phyloP scores from a whole-genome alignment of 2,329 filamentous ascomycete species.

The Aspergillus spinulosporus region DNA sequence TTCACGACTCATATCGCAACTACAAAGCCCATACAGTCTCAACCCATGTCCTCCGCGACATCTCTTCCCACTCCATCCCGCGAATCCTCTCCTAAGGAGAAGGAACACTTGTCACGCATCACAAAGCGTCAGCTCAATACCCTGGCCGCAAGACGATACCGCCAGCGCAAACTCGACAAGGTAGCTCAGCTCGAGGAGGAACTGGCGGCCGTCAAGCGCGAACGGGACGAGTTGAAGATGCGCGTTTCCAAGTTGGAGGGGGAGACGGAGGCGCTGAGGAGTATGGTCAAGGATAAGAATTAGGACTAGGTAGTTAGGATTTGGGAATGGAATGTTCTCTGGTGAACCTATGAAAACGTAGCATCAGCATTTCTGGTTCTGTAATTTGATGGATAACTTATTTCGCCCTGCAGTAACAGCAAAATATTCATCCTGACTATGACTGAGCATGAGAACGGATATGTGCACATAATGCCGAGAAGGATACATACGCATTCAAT shows the following conservation, averaged over 20 bases:
- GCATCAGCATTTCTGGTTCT: not conserved
- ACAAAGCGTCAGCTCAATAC: slow-evolving; percentile 40
- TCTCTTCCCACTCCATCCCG: slow-evolving; percentile 6
- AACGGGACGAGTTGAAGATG: slow-evolving; percentile 39
- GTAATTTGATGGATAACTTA: no score
- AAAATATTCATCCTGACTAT: no score
- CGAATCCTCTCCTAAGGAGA: slow-evolving; percentile 15
- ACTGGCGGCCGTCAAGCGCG: slow-evolving; percentile 32
- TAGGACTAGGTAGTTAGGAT: not conserved
- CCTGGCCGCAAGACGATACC: slow-evolving; percentile 38
- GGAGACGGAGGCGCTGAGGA: slow-evolving; percentile 36
- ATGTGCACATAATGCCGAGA: no score
- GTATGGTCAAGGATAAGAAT: slow-evolving; percentile 21
- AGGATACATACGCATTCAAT: no score
- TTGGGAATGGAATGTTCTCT: not conserved
- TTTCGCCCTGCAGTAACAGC: no score
- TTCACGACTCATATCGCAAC: not conserved
- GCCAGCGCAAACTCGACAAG: slow-evolving; percentile 37
- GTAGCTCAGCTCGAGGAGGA: slow-evolving; percentile 36
- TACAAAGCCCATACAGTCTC: not conserved
- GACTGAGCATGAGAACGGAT: no score
- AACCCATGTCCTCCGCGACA: slow-evolving; percentile 10
- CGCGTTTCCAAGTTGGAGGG: slow-evolving; percentile 39
- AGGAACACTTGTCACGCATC: slow-evolving; percentile 24
- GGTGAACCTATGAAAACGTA: not conserved